Evolutionary conservation across 2,329 filamentous ascomycete species (phyloP).

Genomic region (Xylaria sp.): DNA sequence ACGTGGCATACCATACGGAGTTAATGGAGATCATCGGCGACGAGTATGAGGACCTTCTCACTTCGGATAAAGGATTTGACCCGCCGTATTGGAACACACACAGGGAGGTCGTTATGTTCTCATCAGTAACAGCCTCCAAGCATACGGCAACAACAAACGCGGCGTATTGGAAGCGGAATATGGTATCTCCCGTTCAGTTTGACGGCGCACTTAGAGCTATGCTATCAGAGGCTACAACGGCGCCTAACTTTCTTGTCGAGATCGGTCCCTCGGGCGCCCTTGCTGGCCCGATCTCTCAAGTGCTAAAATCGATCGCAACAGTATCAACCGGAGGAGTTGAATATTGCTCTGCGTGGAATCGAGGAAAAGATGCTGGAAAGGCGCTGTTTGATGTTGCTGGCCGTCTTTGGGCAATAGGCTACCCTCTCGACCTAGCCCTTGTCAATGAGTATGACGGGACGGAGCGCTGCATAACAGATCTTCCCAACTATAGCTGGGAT

Average conservation of each 20-base stretch:
- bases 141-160: background rate
- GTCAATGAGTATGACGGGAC: conserved; percentile 30
- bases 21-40: conserved; percentile 21
- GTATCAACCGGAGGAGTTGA: background rate
- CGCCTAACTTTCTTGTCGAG: conserved; percentile 34
- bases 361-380: conserved; percentile 22
- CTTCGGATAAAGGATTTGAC: background rate
- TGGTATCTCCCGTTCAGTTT: conserved; percentile 39
- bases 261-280: conserved; percentile 33
- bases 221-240: background rate
- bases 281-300: conserved; percentile 34
- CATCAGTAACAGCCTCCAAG: conserved; percentile 7
- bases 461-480: conserved; percentile 26
- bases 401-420: conserved; percentile 28
- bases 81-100: background rate
- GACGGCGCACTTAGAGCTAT: conserved; percentile 9
- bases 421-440: conserved; percentile 16
- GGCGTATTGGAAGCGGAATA: conserved; percentile 40
- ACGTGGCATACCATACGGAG: conserved; percentile 33
- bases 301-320: conserved; percentile 21
- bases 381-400: conserved; percentile 33
- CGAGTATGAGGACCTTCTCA: conserved; percentile 22
- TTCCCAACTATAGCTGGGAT: conserved; percentile 38
- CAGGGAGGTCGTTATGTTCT: conserved; percentile 14
- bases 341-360: conserved; percentile 20